A percentile compares a stretch with the other conserved stretches of the same genome.
phyloP scores from a whole-genome alignment of 2,329 filamentous ascomycete species.

The Metarhizium brunneum region DNA sequence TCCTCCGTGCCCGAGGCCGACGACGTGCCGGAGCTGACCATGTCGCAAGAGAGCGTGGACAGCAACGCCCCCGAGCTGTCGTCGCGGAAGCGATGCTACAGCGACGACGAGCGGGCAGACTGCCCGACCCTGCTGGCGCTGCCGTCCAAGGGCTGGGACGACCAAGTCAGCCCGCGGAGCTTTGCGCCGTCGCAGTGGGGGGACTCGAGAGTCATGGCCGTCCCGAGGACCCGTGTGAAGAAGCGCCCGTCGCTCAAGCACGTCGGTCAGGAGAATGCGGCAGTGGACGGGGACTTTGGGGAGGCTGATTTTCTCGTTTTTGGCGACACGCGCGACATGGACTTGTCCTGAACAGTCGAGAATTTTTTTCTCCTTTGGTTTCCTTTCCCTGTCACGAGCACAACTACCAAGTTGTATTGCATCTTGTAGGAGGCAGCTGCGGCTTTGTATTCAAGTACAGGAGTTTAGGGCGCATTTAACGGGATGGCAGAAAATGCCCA shows the following conservation, averaged over 20 bases:
- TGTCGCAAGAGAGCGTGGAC: slow-evolving; percentile 45
- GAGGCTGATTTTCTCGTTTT: slow-evolving; percentile 58
- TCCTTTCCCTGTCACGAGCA: background rate
- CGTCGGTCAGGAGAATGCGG: slow-evolving; percentile 37
- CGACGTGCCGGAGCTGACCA: slow-evolving; percentile 38
- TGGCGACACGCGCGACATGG: slow-evolving; percentile 32
- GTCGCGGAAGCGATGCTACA: slow-evolving; percentile 39
- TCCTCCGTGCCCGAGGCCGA: slow-evolving; percentile 22
- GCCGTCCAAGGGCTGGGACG: slow-evolving; percentile 21
- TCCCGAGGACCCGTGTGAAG: slow-evolving; percentile 28
- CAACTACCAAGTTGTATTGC: background rate
- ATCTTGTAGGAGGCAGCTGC: background rate
- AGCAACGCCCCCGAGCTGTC: slow-evolving; percentile 19
- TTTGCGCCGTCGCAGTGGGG: slow-evolving; percentile 26
- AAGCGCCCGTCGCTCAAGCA: slow-evolving; percentile 14
- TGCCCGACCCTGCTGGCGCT: background rate
- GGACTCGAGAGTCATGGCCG: slow-evolving; percentile 37
- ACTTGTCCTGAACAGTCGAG: slow-evolving; percentile 11
- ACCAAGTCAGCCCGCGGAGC: slow-evolving; percentile 30
- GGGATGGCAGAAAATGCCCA: background rate
- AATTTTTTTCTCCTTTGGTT: background rate
- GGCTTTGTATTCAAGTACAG: background rate
- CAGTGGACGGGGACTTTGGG: slow-evolving; percentile 49
- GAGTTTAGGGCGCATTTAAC: background rate
- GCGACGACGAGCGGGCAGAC: slow-evolving; percentile 31